Evolutionary conservation across 2,329 filamentous ascomycete species (phyloP), one percentile per base, ranked within the genome.

Genomic region (Claviceps purpurea): DNA sequence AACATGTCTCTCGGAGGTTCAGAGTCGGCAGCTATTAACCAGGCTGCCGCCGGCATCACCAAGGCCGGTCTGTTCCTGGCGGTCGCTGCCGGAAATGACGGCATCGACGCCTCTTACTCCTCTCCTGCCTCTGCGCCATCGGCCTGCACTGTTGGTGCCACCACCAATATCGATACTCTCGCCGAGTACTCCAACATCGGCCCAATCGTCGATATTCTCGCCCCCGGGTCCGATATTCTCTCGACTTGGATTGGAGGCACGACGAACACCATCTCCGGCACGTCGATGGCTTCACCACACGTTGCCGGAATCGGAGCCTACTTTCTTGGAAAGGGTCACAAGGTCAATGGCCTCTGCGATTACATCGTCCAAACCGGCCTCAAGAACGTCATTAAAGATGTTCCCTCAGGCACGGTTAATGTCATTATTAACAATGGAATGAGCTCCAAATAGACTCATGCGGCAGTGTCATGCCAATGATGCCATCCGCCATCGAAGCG

Each of bases 1-100:
- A 77, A 73, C 66, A 76, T 79, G 74, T 77, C 73, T 8, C 70
- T 80, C 11, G 76, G 76, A 44, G 76, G 75, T n/a, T 47, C 56
- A 53, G 63, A 59, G 56, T 74, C 72, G 5, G 46, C 64, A 0
- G 61, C 73, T 38, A 60, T 78, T 56, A 79, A 79, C 68, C 59
- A 58, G 39, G 75, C 74, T 16, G 73, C 76, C 30, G 64, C 64
- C 24, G 62, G 60, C 44, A 66, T 75, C 42, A 65, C 74, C 56
- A 53, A 54, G 18, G 61, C 64, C 2, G 75, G 74, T 40, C 62
- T 78, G 54, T 75, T 76, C 57, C 66, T 77, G 43, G 75, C 72
- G 53, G 75, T 78, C n/a, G 76, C 77, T 5, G 77, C 76, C 18
- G 77, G 77, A 40, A 79, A 79, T 61, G 64, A 69, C 30, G 65